Base-by-base conservation (phyloP, 768 basidiomycete genomes). In the Tulasnella sp. region DNA sequence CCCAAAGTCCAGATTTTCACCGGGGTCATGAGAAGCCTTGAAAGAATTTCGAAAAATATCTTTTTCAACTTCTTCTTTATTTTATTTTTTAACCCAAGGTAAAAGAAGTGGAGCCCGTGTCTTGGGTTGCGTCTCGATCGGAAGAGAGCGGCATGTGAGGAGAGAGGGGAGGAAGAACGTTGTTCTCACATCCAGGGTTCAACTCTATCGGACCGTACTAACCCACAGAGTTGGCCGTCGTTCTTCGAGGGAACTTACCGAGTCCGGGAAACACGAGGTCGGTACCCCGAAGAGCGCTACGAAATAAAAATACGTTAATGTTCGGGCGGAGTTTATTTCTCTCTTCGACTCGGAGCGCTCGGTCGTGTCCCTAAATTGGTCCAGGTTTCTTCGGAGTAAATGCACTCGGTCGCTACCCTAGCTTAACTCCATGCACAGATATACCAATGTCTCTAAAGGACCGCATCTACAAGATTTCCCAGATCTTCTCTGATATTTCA, bases 241-340 rank as follows among this genome's bases (percentile, higher is more conserved):
- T 5, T n/a, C 45, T 3, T 19, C 45, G 19, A 3, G 22, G 45
- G 45, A 22, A 49, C 29, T 64, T 64, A 12, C 58, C 58, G 2
- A 64, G 12, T 64, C 25, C n/a, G 58, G 58, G 2, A 25, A 64
- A 64, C 58, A 64, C 58, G 58, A 64, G 58, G 58, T 64, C 5
- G n/a, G 58, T 64, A 64, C 58, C 58, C 58, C 58, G 58, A 64
- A 64, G 31, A 64, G 58, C 58, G 58, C 58, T 64, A 64, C 58
- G 58, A 64, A 31, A 64, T 6, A 64, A 22, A 22, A 22, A 49
- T 49, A 6, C 39, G 14, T 52, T 8, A 12, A 25, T 64, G 19
- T 25, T 19, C n/a, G 25, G 58, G 58, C 58, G 58, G 58, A 64
- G 58, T 64, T 64, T 31, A 49, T 14, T 49, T 49, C 45, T 8